Evolutionary conservation across 2,329 filamentous ascomycete species (phyloP), one percentile per base, ranked within the genome.

Genomic region (Harringtonia lauricola): DNA sequence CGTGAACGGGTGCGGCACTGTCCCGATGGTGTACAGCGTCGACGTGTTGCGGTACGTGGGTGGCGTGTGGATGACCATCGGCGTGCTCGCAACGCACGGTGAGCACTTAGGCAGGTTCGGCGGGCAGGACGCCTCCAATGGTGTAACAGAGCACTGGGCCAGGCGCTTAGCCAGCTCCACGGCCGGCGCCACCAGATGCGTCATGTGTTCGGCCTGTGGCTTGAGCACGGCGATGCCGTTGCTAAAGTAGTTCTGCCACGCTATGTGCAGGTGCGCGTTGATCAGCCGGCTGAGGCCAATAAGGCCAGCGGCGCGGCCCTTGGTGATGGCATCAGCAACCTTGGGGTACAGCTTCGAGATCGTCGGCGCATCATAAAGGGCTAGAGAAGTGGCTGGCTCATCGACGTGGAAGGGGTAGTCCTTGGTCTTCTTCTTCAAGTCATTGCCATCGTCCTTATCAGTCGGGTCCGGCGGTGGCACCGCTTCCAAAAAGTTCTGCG

Each of bases 1-100:
- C 2, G 89, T 95, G 67, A 88, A 94, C 0, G 92, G 92, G 59
- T 98, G 92, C 0, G 90, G 90, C 13, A 96, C 82, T 1, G 81
- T 85, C 47, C 83, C 88, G 50, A 98, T 85, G 3, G 83, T 87
- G 65, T 88, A 96, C 15, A 83, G 58, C 2, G 69, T 70, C 14
- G 81, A 80, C 5, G 72, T 73, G 60, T 95, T 95, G 44, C 73
- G 73, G 61, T 86, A 92, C 17, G 72, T 65, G 3, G 74, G 63
- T 3, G 79, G 76, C 1, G 80, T 82, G n/a, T 71, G 68, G 51
- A 94, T 73, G 41, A 74, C 75, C 63, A 87, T 71, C 0, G 76
- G 72, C 28, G 74, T 72, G 9, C 74, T 72, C 21, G 77, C 68
- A 17, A 78, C 72, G 61, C 90, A 96, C 4, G 82, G 80, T 26